Evolutionary conservation across 129 eudicot genomes (phyloP).

Genomic region (Flaveria linearis): DNA sequence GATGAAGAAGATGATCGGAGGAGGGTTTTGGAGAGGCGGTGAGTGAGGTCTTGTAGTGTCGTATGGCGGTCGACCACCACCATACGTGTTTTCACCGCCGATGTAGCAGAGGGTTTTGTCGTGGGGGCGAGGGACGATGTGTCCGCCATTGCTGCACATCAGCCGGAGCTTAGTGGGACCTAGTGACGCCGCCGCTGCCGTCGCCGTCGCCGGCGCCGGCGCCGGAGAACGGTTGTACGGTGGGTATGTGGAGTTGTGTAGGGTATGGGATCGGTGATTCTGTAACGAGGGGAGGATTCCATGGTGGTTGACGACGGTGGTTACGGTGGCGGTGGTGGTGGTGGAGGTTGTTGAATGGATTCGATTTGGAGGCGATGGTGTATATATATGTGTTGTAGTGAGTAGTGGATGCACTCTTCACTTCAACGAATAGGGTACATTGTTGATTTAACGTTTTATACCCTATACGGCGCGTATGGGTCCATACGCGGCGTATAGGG

Average conservation of each 20-base stretch:
- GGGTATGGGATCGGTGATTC: conserved; percentile 40
- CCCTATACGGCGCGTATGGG: too few relatives aligned
- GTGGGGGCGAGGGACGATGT: conserved; percentile 56
- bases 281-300: conserved; percentile 46
- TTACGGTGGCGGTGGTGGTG: conserved; percentile 1
- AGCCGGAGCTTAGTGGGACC: conserved; percentile 38
- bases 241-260: conserved; percentile 11
- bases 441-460: too few relatives aligned
- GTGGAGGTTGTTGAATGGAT: neutral
- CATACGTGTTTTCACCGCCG: conserved; percentile 56
- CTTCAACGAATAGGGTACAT: too few relatives aligned
- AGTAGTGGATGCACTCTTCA: neutral
- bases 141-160: conserved; percentile 60
- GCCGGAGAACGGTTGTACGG: too few relatives aligned
- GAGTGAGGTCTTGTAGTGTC: conserved; percentile 33
- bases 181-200: too few relatives aligned
- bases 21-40: conserved; percentile 32
- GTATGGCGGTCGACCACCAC: conserved; percentile 44
- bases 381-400: neutral
- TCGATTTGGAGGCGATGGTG: conserved; percentile 7
- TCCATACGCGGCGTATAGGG: too few relatives aligned
- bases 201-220: too few relatives aligned
- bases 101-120: conserved; percentile 47
- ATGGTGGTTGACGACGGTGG: conserved; percentile 16
- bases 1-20: conserved; percentile 27